phyloP scores from a whole-genome alignment of 257 asterid genomes.

The Lantana camara region DNA sequence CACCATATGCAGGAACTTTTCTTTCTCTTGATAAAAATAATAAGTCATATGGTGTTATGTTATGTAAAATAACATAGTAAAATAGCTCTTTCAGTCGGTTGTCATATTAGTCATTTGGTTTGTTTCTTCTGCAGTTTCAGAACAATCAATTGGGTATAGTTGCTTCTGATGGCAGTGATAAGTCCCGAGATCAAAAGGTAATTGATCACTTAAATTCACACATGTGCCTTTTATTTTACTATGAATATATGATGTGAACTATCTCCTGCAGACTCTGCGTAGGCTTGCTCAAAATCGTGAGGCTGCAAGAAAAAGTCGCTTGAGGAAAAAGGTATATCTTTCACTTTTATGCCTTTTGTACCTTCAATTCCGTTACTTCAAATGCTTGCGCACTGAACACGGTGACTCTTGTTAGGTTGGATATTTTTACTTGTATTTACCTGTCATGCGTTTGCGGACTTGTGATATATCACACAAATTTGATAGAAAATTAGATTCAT shows the following conservation, averaged over 20 bases:
- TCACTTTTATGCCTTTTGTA: conserved; percentile 1
- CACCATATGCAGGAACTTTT: not conserved
- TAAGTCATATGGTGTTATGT: too few relatives aligned
- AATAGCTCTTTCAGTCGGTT: conserved; percentile 18
- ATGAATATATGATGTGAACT: conserved; percentile 26
- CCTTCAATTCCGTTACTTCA: conserved; percentile 6
- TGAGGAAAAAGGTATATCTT: conserved; percentile 72
- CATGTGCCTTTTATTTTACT: conserved; percentile 1
- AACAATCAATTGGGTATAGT: conserved; percentile 48
- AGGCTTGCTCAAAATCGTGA: conserved; percentile 99
- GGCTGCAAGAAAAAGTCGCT: conserved; percentile 98
- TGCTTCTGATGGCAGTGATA: conserved; percentile 97
- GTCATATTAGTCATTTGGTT: conserved; percentile 17
- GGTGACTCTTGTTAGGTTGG: not conserved
- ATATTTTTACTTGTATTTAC: not conserved
- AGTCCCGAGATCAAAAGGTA: conserved; percentile 97
- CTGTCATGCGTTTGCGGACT: not conserved
- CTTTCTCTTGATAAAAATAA: not conserved
- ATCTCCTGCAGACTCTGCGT: conserved; percentile 62
- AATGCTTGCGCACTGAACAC: not conserved
- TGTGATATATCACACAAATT: not conserved
- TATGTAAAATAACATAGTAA: too few relatives aligned
- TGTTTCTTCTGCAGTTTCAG: conserved; percentile 54
- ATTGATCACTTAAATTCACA: conserved; percentile 15
- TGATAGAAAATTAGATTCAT: not conserved